A percentile compares a stretch with the other conserved stretches of the same genome.
Conservation (phyloP, 1,139 yeast genomes). For the Geotrichum klebahnii region DNA sequence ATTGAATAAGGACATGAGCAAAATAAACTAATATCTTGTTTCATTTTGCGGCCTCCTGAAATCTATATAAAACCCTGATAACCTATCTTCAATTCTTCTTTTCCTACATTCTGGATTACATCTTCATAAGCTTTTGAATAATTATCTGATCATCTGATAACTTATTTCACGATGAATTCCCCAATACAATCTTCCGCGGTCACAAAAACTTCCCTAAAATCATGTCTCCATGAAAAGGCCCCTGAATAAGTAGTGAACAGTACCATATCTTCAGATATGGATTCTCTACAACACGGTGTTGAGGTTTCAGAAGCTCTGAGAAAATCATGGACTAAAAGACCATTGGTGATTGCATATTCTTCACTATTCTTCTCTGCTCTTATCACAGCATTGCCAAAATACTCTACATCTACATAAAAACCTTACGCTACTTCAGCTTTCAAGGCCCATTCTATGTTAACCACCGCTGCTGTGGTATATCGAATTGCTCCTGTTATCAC, state of each 20-base stretch:
- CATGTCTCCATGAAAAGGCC: too few relatives aligned
- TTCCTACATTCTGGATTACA: neutral
- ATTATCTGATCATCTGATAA: too few relatives aligned
- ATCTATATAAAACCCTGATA: too few relatives aligned
- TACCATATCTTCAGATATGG: conserved; percentile 10
- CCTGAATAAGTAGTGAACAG: too few relatives aligned
- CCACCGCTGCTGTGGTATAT: conserved; percentile 43
- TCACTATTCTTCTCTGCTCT: conserved; percentile 43
- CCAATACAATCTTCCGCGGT: neutral
- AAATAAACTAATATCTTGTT: too few relatives aligned
- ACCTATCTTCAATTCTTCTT: neutral
- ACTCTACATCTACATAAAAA: conserved; percentile 41
- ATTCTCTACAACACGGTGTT: conserved; percentile 20
- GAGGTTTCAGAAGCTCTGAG: conserved; percentile 19
- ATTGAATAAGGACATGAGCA: too few relatives aligned
- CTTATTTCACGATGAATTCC: too few relatives aligned
- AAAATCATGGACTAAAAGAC: conserved; percentile 28
- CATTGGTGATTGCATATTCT: conserved; percentile 30
- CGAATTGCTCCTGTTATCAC: conserved; percentile 42
- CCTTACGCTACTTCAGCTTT: conserved; percentile 44
- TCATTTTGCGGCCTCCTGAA: too few relatives aligned
- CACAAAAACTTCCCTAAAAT: too few relatives aligned
- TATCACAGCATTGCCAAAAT: conserved; percentile 41
- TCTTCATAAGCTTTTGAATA: neutral
- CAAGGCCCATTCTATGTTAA: conserved; percentile 40